These are phyloP conservation scores for Brasilioporus rufonigricans DNA, from an alignment of 768 basidiomycete genomes.

Conservation along the genomic window DNA sequence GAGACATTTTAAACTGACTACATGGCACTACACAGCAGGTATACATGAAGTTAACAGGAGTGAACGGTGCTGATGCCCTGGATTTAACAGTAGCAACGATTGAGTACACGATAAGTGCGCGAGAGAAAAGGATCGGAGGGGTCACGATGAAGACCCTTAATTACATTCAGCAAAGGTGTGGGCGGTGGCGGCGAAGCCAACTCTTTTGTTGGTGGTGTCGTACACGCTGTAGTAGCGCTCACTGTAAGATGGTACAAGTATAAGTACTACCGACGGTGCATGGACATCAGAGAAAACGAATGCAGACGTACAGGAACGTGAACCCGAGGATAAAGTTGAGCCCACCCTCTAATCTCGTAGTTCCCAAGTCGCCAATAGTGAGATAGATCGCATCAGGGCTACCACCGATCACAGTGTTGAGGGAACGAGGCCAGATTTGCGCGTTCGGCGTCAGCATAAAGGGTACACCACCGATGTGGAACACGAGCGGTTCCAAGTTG, in stretches of 20 bases:
- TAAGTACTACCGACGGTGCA: background rate
- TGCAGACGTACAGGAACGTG: constrained; percentile 8
- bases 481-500: background rate
- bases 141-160: background rate
- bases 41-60: too few relatives aligned
- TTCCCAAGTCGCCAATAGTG: constrained; percentile 21
- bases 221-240: constrained; percentile 45
- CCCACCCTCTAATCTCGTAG: constrained; percentile 1
- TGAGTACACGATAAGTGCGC: too few relatives aligned
- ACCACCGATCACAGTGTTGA: constrained; percentile 32
- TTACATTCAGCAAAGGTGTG: constrained; percentile 25
- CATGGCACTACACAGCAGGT: too few relatives aligned
- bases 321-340: constrained; percentile 23
- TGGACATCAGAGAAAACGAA: too few relatives aligned
- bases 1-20: too few relatives aligned
- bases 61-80: too few relatives aligned
- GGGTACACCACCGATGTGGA: background rate
- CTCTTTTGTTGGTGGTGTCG: constrained; percentile 36
- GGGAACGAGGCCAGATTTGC: constrained; percentile 37
- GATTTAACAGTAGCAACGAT: too few relatives aligned
- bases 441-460: constrained; percentile 22
- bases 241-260: constrained; percentile 1
- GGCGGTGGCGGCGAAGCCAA: constrained; percentile 41
- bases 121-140: background rate
- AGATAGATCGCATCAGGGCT: constrained; percentile 22